Conservation (phyloP, 2,329 filamentous ascomycete species). For the Verticillium isaacii region DNA sequence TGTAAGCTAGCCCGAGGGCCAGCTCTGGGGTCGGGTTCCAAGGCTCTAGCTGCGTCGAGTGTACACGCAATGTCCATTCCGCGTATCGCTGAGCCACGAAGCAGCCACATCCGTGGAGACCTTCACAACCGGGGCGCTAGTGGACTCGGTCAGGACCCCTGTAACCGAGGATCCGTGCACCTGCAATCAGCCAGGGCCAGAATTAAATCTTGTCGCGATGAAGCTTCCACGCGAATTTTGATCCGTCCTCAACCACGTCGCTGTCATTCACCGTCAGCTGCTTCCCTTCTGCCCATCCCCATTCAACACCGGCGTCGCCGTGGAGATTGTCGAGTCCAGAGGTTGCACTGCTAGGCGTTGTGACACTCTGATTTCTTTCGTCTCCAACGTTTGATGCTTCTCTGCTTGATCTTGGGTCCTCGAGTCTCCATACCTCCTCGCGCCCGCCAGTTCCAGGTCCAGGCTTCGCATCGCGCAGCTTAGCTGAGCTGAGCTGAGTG, state of each 20-base stretch:
- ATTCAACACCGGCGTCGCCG: background rate
- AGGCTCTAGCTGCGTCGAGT: no score
- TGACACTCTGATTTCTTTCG: background rate
- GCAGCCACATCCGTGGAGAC: background rate
- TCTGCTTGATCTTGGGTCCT: background rate
- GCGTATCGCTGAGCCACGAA: background rate
- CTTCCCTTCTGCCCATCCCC: background rate
- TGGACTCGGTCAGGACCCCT: background rate
- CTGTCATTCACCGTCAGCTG: background rate
- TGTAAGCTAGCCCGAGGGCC: background rate
- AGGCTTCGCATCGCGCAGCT: conserved; percentile 1
- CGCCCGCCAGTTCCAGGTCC: background rate
- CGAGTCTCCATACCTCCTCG: background rate
- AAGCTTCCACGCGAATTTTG: background rate
- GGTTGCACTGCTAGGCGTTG: background rate
- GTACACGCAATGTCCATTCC: no score
- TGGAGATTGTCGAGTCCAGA: background rate
- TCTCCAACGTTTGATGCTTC: background rate
- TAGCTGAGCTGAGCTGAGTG: conserved; percentile 1
- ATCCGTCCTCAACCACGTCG: background rate
- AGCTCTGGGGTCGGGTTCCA: background rate
- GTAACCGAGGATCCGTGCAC: background rate
- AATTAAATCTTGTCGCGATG: background rate
- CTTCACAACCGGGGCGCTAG: background rate
- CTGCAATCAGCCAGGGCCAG: background rate